Evolutionary conservation across 805 yeast genomes (phyloP).

Genomic region (Suhomyces vadensis): DNA sequence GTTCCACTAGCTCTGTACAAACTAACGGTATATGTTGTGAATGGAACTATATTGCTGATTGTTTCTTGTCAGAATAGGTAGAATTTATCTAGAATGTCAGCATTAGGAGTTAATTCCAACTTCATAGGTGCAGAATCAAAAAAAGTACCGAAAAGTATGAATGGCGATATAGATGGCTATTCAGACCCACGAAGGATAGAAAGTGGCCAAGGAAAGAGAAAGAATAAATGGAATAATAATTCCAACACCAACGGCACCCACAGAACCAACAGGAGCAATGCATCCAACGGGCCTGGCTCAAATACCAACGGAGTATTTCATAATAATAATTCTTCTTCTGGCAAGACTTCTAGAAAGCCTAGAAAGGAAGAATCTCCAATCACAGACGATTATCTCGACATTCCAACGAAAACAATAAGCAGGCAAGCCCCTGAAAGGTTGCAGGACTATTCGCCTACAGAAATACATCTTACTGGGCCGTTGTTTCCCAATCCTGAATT

Average conservation of each 20-base stretch:
- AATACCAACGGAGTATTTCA: background rate
- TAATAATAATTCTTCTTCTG: background rate
- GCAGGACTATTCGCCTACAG: conserved; percentile 22
- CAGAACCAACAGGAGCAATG: no score
- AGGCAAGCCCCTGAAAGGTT: conserved; percentile 14
- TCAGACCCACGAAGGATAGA: conserved; percentile 10
- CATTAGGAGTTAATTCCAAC: conserved; percentile 12
- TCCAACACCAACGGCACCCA: conserved; percentile 1
- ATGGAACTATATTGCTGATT: background rate
- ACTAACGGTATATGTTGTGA: background rate
- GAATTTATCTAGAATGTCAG: conserved; percentile 7
- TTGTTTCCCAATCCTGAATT: conserved; percentile 29
- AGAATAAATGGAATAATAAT: conserved; percentile 7
- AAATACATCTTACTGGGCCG: conserved; percentile 29
- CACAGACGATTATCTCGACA: background rate
- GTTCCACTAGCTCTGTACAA: no score
- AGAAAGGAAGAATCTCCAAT: conserved; percentile 2
- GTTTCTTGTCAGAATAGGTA: conserved; percentile 2
- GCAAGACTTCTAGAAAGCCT: background rate
- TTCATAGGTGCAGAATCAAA: conserved; percentile 6
- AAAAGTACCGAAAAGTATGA: conserved; percentile 2
- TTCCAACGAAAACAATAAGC: background rate
- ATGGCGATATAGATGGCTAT: conserved; percentile 4
- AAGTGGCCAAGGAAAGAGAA: conserved; percentile 8
- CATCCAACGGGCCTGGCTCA: background rate